phyloP scores from a whole-genome alignment of 768 basidiomycete species.

The Rhodotorula toruloides region DNA sequence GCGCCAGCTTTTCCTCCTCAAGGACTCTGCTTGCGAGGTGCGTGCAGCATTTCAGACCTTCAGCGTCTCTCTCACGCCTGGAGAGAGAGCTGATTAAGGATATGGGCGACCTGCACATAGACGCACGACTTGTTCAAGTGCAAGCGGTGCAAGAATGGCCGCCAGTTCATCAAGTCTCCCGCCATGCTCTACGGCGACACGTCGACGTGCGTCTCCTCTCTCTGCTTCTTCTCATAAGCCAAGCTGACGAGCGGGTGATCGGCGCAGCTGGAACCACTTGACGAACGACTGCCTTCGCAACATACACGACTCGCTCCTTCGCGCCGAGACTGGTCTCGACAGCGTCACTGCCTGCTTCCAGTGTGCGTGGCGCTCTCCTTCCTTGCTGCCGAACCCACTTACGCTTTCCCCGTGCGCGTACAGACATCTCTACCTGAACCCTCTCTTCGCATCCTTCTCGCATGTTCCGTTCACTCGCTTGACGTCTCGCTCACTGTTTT shows the following conservation, averaged over 20 bases:
- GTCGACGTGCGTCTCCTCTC: constrained; percentile 70
- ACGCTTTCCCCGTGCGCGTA: neutral
- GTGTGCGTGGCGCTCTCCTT: constrained; percentile 31
- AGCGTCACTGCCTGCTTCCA: constrained; percentile 96
- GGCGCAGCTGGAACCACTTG: constrained; percentile 89
- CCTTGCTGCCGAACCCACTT: neutral
- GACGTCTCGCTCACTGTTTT: no score
- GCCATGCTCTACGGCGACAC: constrained; percentile 92
- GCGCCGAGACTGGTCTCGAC: constrained; percentile 75
- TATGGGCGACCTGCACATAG: constrained; percentile 59
- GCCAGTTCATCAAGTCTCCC: constrained; percentile 72
- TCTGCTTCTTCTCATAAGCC: accelerated
- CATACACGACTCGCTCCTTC: constrained; percentile 90
- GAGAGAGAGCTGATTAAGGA: no score
- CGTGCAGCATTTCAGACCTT: neutral
- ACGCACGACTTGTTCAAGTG: constrained; percentile 99
- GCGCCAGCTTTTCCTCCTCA: constrained; percentile 84
- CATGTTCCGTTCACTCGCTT: no score
- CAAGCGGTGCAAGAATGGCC: constrained; percentile 83
- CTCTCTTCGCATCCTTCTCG: neutral
- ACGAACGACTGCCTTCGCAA: constrained; percentile 78
- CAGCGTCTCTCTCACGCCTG: no score
- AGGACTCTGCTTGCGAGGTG: constrained; percentile 53
- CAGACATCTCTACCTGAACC: constrained; percentile 19
- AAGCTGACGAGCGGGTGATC: neutral